Percentiles rank a stretch among this genome's conserved stretches.
These are phyloP conservation scores for Sporothrix inflata DNA, from an alignment of 2,329 filamentous ascomycete species.

Conservation along the genomic window DNA sequence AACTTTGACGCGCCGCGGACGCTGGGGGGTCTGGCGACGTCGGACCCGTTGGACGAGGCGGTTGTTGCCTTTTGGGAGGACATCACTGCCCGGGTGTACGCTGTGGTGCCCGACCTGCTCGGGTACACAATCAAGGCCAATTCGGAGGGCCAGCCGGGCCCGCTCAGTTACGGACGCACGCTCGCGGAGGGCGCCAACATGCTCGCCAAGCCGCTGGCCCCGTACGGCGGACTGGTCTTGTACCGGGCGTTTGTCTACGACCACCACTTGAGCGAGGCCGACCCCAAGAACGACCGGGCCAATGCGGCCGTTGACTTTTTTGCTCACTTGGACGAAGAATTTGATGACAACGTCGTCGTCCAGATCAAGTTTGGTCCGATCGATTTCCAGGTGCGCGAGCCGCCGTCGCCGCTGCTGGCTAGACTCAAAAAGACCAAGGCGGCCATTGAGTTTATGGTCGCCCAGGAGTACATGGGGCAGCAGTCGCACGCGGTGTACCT, in stretches of 20 bases:
- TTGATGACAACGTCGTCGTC: slow-evolving; percentile 71
- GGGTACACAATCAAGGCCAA: slow-evolving; percentile 74
- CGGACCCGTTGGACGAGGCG: slow-evolving; percentile 63
- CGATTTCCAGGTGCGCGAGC: slow-evolving; percentile 73
- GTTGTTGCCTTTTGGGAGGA: slow-evolving; percentile 67
- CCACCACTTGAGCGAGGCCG: slow-evolving; percentile 54
- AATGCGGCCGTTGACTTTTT: slow-evolving; percentile 73
- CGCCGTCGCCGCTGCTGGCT: slow-evolving; percentile 66
- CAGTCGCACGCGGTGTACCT: slow-evolving; percentile 71
- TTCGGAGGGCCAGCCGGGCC: slow-evolving; percentile 72
- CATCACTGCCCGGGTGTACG: slow-evolving; percentile 62
- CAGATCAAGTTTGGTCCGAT: slow-evolving; percentile 77
- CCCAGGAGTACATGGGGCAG: slow-evolving; percentile 73
- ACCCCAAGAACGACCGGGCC: slow-evolving; percentile 70
- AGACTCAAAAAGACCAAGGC: slow-evolving; percentile 49
- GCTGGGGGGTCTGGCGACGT: slow-evolving; percentile 61
- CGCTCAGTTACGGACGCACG: slow-evolving; percentile 70
- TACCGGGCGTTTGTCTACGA: slow-evolving; percentile 76
- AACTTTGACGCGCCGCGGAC: slow-evolving; percentile 68
- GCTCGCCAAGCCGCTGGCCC: slow-evolving; percentile 62
- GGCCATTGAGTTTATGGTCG: slow-evolving; percentile 68
- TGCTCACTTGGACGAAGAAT: slow-evolving; percentile 63
- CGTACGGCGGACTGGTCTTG: slow-evolving; percentile 63
- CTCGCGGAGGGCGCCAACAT: slow-evolving; percentile 70
- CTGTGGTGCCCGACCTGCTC: slow-evolving; percentile 65